Conservation (phyloP, 306 rosid genomes). For the Pyrus betulifolia region DNA sequence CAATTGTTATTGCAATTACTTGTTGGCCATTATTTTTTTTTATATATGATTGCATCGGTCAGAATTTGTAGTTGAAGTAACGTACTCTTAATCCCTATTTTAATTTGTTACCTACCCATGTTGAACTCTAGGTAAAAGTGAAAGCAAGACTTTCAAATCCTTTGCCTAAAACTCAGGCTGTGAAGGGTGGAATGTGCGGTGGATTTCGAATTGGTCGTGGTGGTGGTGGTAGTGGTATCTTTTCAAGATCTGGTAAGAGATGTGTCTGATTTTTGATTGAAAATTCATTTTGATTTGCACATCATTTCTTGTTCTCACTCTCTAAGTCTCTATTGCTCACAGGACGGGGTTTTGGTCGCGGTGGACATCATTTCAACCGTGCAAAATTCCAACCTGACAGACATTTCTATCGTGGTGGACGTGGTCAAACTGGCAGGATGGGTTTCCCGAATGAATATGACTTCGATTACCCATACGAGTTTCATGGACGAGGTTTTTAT, state of each 20-base stretch:
- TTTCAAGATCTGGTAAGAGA: slow-evolving; percentile 41
- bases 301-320: slow-evolving; percentile 1
- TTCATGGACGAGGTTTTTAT: slow-evolving; percentile 39
- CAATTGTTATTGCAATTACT: not conserved
- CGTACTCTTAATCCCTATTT: slow-evolving; percentile 1
- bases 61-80: not conserved
- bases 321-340: not conserved
- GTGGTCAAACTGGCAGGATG: slow-evolving; percentile 42
- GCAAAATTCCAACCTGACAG: slow-evolving; percentile 41
- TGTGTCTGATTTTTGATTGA: slow-evolving; percentile 7
- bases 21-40: not conserved
- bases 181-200: slow-evolving; percentile 78
- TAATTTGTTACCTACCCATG: not conserved
- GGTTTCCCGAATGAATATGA: slow-evolving; percentile 29
- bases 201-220: slow-evolving; percentile 65
- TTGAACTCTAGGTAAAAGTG: slow-evolving; percentile 46
- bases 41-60: not conserved
- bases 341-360: slow-evolving; percentile 58
- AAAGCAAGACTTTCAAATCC: slow-evolving; percentile 93
- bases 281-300: not conserved
- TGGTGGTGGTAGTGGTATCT: slow-evolving; percentile 37
- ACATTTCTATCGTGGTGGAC: slow-evolving; percentile 39
- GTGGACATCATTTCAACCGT: slow-evolving; percentile 29
- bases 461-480: slow-evolving; percentile 31
- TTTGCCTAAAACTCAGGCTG: slow-evolving; percentile 73